These are phyloP conservation scores for Rosa chinensis DNA, from an alignment of 306 rosid species.

Conservation along the genomic window DNA sequence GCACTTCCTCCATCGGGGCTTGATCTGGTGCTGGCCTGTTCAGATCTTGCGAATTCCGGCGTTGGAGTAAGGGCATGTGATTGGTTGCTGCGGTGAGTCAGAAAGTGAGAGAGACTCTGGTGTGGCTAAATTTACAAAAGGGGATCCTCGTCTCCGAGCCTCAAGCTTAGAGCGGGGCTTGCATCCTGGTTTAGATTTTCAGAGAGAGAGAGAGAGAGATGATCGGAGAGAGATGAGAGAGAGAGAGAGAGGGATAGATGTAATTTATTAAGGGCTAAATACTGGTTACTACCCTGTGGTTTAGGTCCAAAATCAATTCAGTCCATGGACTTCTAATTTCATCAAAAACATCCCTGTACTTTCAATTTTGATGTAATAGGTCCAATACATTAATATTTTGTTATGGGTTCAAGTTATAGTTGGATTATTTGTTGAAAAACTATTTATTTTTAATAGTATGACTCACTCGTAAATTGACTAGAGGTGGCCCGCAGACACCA, in stretches of 20 bases:
- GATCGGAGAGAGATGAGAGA: slow-evolving; percentile 7
- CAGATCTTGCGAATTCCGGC: slow-evolving; percentile 47
- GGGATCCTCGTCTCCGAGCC: background rate
- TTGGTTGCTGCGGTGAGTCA: background rate
- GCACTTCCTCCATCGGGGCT: slow-evolving; percentile 80
- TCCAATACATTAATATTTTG: too few relatives aligned
- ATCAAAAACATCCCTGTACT: too few relatives aligned
- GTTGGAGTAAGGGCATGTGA: slow-evolving; percentile 22
- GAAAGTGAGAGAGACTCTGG: background rate
- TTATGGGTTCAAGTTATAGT: too few relatives aligned
- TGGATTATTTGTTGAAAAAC: too few relatives aligned
- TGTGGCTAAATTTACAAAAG: slow-evolving; percentile 10
- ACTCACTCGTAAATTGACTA: too few relatives aligned
- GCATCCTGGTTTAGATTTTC: background rate
- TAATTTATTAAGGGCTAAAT: too few relatives aligned
- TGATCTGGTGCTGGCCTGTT: slow-evolving; percentile 40
- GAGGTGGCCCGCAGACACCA: too few relatives aligned
- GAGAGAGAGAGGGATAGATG: background rate
- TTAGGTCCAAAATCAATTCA: too few relatives aligned
- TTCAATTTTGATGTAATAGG: too few relatives aligned
- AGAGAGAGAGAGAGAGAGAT: slow-evolving; percentile 17
- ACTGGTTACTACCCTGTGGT: too few relatives aligned
- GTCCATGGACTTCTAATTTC: too few relatives aligned
- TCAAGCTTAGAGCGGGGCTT: slow-evolving; percentile 8
- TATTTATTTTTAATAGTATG: too few relatives aligned